Conservation (phyloP, 441 rosid genomes). For the Bocquillonia castaneifolia region DNA sequence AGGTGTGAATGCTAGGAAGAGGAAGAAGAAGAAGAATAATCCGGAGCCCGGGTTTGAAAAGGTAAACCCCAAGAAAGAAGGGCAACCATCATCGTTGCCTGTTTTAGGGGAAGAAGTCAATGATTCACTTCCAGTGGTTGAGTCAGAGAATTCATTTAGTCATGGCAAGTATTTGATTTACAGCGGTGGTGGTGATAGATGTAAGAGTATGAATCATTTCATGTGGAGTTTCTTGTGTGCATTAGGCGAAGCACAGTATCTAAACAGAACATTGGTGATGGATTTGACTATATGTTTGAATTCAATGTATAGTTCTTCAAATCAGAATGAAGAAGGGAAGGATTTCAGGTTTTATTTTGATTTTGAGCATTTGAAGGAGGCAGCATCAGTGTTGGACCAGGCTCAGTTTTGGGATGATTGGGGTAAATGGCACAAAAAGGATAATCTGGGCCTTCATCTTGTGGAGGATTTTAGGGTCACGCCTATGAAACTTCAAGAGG, state of each 20-base stretch:
- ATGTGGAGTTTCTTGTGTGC: slow-evolving; percentile 95
- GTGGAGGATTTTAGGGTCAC: slow-evolving; percentile 69
- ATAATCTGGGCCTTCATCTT: slow-evolving; percentile 46
- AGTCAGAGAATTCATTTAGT: slow-evolving; percentile 64
- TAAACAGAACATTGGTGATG: slow-evolving; percentile 81
- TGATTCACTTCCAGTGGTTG: slow-evolving; percentile 72
- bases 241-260: slow-evolving; percentile 85
- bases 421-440: slow-evolving; percentile 65
- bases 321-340: slow-evolving; percentile 82
- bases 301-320: slow-evolving; percentile 60
- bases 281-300: slow-evolving; percentile 77
- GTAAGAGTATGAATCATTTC: slow-evolving; percentile 88
- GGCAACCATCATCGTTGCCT: slow-evolving; percentile 30
- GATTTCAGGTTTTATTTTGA: slow-evolving; percentile 92
- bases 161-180: slow-evolving; percentile 68
- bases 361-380: slow-evolving; percentile 84
- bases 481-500: slow-evolving; percentile 64
- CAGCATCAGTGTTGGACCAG: slow-evolving; percentile 82
- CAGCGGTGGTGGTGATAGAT: slow-evolving; percentile 77
- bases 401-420: slow-evolving; percentile 83
- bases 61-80: slow-evolving; percentile 25
- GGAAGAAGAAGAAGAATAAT: slow-evolving; percentile 76
- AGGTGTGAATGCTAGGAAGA: slow-evolving; percentile 80
- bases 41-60: slow-evolving; percentile 67
- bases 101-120: slow-evolving; percentile 69